Base-by-base conservation (phyloP, 352 stramenopile genomes). In the Globisporangium irregulare region DNA sequence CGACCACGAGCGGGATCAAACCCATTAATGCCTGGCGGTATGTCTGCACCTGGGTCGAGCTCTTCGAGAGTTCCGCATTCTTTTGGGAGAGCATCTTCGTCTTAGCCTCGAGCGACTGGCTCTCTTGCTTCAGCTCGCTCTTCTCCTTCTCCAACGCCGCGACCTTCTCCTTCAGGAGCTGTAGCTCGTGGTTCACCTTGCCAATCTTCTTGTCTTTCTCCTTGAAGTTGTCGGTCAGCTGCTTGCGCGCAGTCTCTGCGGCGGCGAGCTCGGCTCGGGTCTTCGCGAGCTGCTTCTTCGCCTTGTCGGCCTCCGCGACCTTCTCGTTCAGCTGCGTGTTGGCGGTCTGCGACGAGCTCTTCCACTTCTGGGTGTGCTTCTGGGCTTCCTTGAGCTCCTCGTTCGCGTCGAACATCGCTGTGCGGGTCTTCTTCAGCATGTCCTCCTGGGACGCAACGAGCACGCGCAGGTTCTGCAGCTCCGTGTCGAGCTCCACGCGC, bases 331-430 rank as follows among this genome's bases (percentile, higher is more conserved):
- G 74, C 29, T 86, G 64, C 9, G 70, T 76, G 64, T 89, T 92
- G 14, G 86, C 84, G 10, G 70, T 73, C 66, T 91, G 79, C 1
- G 82, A 75, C 24, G 82, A 88, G 67, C 77, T 79, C 68, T 93
- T 93, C 83, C 84, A 92, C 72, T 93, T 93, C 34, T 85, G 63
- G 8, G 77, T 72, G 67, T 85, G 80, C 4, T 78, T 78, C n/a
- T 76, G 83, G 14, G 82, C 74, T n/a, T 87, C 77, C 73, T 93
- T 92, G 6, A 93, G 79, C 73, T 93, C 86, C 54, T 90, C 82
- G 65, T 91, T 93, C 10, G 79, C 77, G 57, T 87, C 80, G 22
- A 92, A 69, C 51, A 93, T 72, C 10, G 86, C 84, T 22, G 77
- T 72, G 48, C 86, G 82, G 54, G 82, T 82, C 75, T 91, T 91